phyloP scores from a whole-genome alignment of 768 basidiomycete species.

The Lentinus tigrinus region DNA sequence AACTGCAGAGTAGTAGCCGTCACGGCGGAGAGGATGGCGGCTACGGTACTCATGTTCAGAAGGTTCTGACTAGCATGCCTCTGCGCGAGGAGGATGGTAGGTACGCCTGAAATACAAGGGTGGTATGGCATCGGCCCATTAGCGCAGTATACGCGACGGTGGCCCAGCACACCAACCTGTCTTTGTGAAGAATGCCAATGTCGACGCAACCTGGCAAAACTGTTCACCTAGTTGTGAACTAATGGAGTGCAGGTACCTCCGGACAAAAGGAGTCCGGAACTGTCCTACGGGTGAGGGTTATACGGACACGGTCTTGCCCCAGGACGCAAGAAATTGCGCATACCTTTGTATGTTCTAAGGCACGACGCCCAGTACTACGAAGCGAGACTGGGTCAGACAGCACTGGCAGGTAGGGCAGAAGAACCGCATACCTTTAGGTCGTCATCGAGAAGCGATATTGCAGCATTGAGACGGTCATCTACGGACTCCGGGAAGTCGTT shows the following conservation, averaged over 20 bases:
- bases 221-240: constrained; percentile 74
- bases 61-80: constrained; percentile 63
- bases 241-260: constrained; percentile 72
- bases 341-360: constrained; percentile 61
- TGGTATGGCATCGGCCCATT: background rate
- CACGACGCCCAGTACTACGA: constrained; percentile 74
- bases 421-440: constrained; percentile 54
- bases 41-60: constrained; percentile 72
- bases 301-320: background rate
- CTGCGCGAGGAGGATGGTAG: constrained; percentile 74
- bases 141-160: too few species aligned
- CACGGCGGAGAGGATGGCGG: constrained; percentile 76
- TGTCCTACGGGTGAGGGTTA: constrained; percentile 44
- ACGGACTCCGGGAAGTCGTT: constrained; percentile 81
- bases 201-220: constrained; percentile 62
- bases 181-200: constrained; percentile 74
- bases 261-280: constrained; percentile 69
- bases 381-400: constrained; percentile 1
- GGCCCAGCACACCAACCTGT: constrained; percentile 57
- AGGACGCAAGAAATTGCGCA: constrained; percentile 8
- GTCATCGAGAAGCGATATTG: constrained; percentile 64
- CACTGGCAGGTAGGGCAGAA: background rate
- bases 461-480: constrained; percentile 68
- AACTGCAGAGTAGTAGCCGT: constrained; percentile 74
- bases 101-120: constrained; percentile 50